Percentiles rank a stretch among this genome's conserved stretches.
These are phyloP conservation scores for Cyclotella distinguenda DNA, from an alignment of 108 stramenopile species.

Conservation along the genomic window DNA sequence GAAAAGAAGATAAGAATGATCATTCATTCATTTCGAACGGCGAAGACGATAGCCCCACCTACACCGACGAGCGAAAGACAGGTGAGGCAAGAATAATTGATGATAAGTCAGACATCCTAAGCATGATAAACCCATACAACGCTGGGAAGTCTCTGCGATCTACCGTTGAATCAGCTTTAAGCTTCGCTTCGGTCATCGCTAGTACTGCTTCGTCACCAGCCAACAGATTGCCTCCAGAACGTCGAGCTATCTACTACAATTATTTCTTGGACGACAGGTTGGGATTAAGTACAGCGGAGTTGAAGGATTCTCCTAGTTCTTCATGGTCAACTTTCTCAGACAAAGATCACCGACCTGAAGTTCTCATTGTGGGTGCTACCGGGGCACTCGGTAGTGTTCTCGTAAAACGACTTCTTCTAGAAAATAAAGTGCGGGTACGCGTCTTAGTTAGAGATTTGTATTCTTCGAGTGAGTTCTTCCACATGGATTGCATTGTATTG, in stretches of 20 bases:
- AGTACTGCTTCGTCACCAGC: constrained; percentile 4
- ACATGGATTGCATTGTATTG: too few species aligned
- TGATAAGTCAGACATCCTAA: constrained; percentile 12
- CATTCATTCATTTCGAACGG: too few species aligned
- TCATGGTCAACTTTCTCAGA: constrained; percentile 14
- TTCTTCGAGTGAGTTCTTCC: too few species aligned
- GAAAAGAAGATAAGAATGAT: too few species aligned
- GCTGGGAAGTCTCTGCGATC: constrained; percentile 72
- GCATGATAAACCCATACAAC: constrained; percentile 68
- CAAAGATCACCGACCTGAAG: constrained; percentile 72
- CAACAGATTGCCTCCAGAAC: constrained; percentile 20
- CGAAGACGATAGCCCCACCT: too few species aligned
- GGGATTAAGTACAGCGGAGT: constrained; percentile 31
- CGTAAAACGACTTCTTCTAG: constrained; percentile 78
- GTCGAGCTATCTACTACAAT: constrained; percentile 41
- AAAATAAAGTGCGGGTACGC: constrained; percentile 77
- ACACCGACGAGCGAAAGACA: too few species aligned
- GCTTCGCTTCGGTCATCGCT: constrained; percentile 32
- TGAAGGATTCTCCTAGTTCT: constrained; percentile 15
- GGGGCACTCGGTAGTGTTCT: constrained; percentile 80
- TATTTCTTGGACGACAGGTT: constrained; percentile 39
- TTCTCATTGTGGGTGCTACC: constrained; percentile 88
- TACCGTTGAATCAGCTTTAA: constrained; percentile 50
- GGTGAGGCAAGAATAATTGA: too few species aligned
- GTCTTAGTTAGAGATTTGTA: constrained; percentile 91